phyloP scores from a whole-genome alignment of 352 stramenopile genomes.

The Elongisporangium senticosum region DNA sequence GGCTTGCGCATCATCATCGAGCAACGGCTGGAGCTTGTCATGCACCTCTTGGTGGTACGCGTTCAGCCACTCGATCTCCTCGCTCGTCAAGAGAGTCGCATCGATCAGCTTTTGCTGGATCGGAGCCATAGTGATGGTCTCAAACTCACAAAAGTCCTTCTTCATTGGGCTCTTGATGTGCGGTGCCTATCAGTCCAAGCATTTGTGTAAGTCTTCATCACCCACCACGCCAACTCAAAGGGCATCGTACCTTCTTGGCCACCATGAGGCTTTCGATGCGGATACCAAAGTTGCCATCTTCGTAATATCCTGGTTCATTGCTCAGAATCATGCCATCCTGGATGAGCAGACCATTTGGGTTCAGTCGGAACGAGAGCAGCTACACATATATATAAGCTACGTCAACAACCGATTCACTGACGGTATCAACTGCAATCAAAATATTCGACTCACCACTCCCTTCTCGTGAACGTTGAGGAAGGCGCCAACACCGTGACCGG shows the following conservation, averaged over 20 bases:
- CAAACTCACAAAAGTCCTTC: slow-evolving; percentile 94
- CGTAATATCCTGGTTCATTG: slow-evolving; percentile 98
- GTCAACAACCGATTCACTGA: neutral
- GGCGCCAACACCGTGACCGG: slow-evolving; percentile 95
- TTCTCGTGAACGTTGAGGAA: slow-evolving; percentile 98
- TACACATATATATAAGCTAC: slow-evolving; percentile 13
- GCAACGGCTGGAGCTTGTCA: slow-evolving; percentile 87
- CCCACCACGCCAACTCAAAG: neutral
- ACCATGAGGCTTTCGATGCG: slow-evolving; percentile 99
- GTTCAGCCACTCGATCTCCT: slow-evolving; percentile 96
- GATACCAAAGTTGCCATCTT: slow-evolving; percentile 97
- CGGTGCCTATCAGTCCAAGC: slow-evolving; percentile 17
- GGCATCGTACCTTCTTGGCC: slow-evolving; percentile 78
- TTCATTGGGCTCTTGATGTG: slow-evolving; percentile 62
- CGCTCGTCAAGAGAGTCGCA: slow-evolving; percentile 79
- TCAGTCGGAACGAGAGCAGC: slow-evolving; percentile 82
- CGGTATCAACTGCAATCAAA: neutral
- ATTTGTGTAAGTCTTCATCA: slow-evolving; percentile 2
- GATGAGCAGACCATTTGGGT: slow-evolving; percentile 75
- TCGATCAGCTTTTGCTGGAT: slow-evolving; percentile 98
- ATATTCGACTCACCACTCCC: slow-evolving; percentile 40
- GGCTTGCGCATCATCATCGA: slow-evolving; percentile 58
- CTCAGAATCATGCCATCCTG: slow-evolving; percentile 96
- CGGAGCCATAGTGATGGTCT: slow-evolving; percentile 96
- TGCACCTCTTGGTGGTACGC: slow-evolving; percentile 90